These are phyloP conservation scores for Talaromyces trachyspermus DNA, from an alignment of 495 filamentous ascomycete species.

Conservation along the genomic window DNA sequence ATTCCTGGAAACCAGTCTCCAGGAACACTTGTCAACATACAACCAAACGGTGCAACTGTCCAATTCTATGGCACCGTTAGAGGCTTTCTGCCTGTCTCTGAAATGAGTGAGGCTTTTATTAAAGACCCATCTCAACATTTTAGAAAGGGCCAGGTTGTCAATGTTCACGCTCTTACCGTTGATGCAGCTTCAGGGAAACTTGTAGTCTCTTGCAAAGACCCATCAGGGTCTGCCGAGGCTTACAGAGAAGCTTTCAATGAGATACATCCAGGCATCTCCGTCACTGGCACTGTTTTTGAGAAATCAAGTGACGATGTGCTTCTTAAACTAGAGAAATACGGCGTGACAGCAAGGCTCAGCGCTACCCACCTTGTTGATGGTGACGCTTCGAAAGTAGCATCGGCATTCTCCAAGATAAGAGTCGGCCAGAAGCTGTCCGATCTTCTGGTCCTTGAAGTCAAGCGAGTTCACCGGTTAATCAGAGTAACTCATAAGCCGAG, in stretches of 20 bases:
- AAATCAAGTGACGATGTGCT: slow-evolving; percentile 75
- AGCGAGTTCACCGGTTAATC: slow-evolving; percentile 63
- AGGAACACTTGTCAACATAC: slow-evolving; percentile 76
- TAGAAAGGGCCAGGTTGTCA: slow-evolving; percentile 81
- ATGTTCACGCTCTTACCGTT: slow-evolving; percentile 72
- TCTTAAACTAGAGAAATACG: slow-evolving; percentile 62
- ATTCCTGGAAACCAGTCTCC: slow-evolving; percentile 62
- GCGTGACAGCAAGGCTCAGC: slow-evolving; percentile 66
- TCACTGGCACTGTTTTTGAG: slow-evolving; percentile 72
- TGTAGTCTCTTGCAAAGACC: slow-evolving; percentile 89
- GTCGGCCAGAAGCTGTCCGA: slow-evolving; percentile 74
- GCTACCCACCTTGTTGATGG: slow-evolving; percentile 78
- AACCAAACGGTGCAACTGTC: slow-evolving; percentile 73
- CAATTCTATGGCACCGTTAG: slow-evolving; percentile 82
- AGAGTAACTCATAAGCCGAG: slow-evolving; percentile 72
- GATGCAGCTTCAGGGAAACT: slow-evolving; percentile 63
- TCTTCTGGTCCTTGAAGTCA: slow-evolving; percentile 76
- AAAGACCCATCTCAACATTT: slow-evolving; percentile 85
- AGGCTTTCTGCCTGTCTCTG: slow-evolving; percentile 82
- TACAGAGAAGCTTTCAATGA: slow-evolving; percentile 68
- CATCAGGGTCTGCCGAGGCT: slow-evolving; percentile 61
- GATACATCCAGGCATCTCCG: slow-evolving; percentile 60
- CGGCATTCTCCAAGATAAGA: slow-evolving; percentile 67
- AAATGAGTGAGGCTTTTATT: slow-evolving; percentile 97
- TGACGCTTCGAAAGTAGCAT: slow-evolving; percentile 61